Evolutionary conservation across 768 basidiomycete genomes (phyloP).

Genomic region (Leccinum incarnatum): DNA sequence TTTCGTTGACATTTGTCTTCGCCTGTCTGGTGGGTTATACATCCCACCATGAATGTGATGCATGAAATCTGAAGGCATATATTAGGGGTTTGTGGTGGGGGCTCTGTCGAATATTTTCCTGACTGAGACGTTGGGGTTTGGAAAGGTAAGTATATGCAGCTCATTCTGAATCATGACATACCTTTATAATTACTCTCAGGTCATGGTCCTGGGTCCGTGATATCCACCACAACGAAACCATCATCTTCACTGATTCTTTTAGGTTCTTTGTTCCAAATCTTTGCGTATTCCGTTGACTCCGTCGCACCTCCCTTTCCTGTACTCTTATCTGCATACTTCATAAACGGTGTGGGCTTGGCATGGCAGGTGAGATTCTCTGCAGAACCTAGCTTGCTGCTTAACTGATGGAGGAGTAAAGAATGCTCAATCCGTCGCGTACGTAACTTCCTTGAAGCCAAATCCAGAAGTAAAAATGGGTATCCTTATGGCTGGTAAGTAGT

Average conservation of each 20-base stretch:
- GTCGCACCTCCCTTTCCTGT: slow-evolving; percentile 63
- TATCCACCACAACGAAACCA: too few relatives aligned
- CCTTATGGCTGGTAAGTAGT: slow-evolving; percentile 44
- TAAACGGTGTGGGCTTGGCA: slow-evolving; percentile 52
- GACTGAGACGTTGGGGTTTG: slow-evolving; percentile 42
- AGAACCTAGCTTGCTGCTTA: background rate
- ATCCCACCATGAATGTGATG: background rate
- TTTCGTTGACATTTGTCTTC: slow-evolving; percentile 57
- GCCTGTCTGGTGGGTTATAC: slow-evolving; percentile 38
- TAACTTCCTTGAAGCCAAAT: slow-evolving; percentile 56
- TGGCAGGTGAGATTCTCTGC: slow-evolving; percentile 35
- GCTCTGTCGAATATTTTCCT: slow-evolving; percentile 48
- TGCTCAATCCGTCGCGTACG: slow-evolving; percentile 70
- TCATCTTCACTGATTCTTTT: background rate
- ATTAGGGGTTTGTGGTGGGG: slow-evolving; percentile 43
- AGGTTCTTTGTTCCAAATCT: slow-evolving; percentile 52
- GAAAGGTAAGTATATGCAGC: slow-evolving; percentile 30
- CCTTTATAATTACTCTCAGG: slow-evolving; percentile 23
- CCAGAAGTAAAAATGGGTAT: slow-evolving; percentile 66
- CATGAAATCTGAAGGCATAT: slow-evolving; percentile 22
- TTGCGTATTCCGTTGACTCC: slow-evolving; percentile 53
- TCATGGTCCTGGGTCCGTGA: slow-evolving; percentile 37
- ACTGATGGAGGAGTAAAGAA: slow-evolving; percentile 40
- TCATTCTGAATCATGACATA: background rate
- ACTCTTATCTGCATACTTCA: slow-evolving; percentile 47